phyloP scores from a whole-genome alignment of 2,329 filamentous ascomycete genomes.

The Diaporthe batatas region DNA sequence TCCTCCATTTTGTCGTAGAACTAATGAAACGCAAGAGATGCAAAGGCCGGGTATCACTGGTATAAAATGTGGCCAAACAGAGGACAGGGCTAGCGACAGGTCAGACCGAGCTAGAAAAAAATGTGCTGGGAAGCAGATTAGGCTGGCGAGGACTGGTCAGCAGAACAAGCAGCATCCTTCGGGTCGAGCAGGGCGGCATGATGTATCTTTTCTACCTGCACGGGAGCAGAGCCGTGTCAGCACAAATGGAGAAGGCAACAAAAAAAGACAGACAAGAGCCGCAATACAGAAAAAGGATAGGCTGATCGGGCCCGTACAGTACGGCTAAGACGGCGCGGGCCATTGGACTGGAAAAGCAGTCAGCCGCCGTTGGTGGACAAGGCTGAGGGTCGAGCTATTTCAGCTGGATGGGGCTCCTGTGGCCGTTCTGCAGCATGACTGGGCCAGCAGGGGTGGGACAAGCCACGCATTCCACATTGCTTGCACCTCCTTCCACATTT shows the following conservation, averaged over 20 bases:
- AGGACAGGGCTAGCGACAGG: neutral
- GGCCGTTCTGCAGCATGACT: neutral
- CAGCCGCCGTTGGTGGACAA: slow-evolving; percentile 17
- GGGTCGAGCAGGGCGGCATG: slow-evolving; percentile 9
- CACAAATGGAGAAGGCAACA: slow-evolving; percentile 5
- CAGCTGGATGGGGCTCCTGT: neutral
- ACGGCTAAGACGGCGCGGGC: neutral
- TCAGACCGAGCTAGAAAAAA: neutral
- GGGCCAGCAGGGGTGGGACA: neutral
- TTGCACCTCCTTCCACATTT: too few relatives aligned
- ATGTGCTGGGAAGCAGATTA: neutral
- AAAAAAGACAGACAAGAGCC: neutral
- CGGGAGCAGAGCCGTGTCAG: slow-evolving; percentile 8
- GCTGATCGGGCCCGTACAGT: slow-evolving; percentile 7
- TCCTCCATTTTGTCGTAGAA: slow-evolving; percentile 19
- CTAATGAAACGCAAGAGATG: neutral
- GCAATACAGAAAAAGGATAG: neutral
- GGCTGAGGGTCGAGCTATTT: slow-evolving; percentile 34
- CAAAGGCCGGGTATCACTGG: neutral
- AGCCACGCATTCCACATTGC: neutral
- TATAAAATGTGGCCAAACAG: neutral
- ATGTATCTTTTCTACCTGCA: slow-evolving; percentile 23
- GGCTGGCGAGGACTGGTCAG: neutral
- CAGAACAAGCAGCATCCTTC: neutral
- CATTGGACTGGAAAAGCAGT: slow-evolving; percentile 15